Conservation (phyloP, 2,329 filamentous ascomycete species). For the Colletotrichum lini region DNA sequence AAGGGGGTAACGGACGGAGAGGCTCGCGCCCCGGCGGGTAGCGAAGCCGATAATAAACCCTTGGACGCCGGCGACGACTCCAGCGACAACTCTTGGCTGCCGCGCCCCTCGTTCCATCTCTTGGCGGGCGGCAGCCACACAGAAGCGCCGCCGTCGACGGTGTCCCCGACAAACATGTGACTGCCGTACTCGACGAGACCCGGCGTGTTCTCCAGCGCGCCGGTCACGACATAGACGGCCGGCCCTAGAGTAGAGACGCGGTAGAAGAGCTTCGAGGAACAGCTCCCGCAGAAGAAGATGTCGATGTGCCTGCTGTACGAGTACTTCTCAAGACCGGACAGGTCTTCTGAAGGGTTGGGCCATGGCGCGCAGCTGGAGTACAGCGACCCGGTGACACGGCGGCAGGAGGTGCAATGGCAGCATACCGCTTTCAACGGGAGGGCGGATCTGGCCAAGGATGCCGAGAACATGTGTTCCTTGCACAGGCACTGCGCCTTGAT, state of each 20-base stretch:
- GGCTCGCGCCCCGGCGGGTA: not conserved
- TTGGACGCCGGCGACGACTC: constrained; percentile 52
- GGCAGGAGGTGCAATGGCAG: constrained; percentile 67
- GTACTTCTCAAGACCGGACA: constrained; percentile 53
- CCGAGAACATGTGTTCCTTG: constrained; percentile 57
- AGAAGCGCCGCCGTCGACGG: constrained; percentile 65
- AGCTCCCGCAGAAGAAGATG: constrained; percentile 59
- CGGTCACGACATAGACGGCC: constrained; percentile 54
- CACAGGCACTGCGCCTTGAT: constrained; percentile 59
- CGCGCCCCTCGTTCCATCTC: constrained; percentile 47
- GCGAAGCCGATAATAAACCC: constrained; percentile 29
- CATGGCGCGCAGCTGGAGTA: constrained; percentile 55
- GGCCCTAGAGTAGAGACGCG: constrained; percentile 34
- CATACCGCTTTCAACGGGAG: constrained; percentile 58
- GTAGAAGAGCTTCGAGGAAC: constrained; percentile 61
- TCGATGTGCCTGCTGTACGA: constrained; percentile 52
- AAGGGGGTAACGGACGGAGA: constrained; percentile 51
- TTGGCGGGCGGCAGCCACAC: constrained; percentile 57
- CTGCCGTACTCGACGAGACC: constrained; percentile 51
- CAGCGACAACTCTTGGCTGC: constrained; percentile 47
- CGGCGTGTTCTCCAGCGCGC: constrained; percentile 52
- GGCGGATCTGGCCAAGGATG: constrained; percentile 49
- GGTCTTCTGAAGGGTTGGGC: constrained; percentile 51
- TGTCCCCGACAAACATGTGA: constrained; percentile 65
- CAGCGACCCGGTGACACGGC: constrained; percentile 59